Conservation (phyloP, 768 basidiomycete species). For the Coprinopsis marcescibilis region DNA sequence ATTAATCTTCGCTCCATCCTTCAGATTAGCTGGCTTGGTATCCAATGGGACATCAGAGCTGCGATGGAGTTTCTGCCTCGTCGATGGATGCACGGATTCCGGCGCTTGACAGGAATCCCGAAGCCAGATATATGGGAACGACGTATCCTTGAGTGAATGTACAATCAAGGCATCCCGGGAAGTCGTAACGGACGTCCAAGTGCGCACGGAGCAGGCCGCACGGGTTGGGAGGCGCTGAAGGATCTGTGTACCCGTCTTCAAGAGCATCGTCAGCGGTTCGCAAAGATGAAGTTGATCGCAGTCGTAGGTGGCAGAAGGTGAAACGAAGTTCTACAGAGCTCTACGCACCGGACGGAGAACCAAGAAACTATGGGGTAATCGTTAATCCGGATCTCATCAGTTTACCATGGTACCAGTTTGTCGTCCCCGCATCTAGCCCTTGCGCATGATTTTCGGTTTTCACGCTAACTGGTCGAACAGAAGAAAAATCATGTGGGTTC, state of each 20-base stretch:
- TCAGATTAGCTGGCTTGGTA: slow-evolving; percentile 36
- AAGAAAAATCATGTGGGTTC: no score
- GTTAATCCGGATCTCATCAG: no score
- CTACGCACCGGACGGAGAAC: no score
- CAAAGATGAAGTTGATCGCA: no score
- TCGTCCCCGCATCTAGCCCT: no score
- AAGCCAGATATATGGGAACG: slow-evolving; percentile 71
- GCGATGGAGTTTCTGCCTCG: slow-evolving; percentile 68
- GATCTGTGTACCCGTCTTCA: background rate
- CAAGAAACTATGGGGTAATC: no score
- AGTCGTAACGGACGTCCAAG: slow-evolving; percentile 25
- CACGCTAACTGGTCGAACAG: no score
- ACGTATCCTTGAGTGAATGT: slow-evolving; percentile 33
- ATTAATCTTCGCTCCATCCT: slow-evolving; percentile 31
- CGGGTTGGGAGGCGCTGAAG: background rate
- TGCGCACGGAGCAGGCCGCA: slow-evolving; percentile 6
- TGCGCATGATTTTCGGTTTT: no score
- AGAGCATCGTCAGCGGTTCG: background rate
- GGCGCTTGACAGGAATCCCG: slow-evolving; percentile 71
- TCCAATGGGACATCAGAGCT: slow-evolving; percentile 59
- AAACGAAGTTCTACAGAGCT: no score
- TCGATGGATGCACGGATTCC: slow-evolving; percentile 70
- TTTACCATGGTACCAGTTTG: no score
- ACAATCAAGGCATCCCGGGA: slow-evolving; percentile 26
- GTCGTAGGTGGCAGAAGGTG: no score